A percentile compares a stretch with the other conserved stretches of the same genome.
These are phyloP conservation scores for Mortierella sp. DNA, from an alignment of 371 early-diverging fungal genomes.

Conservation along the genomic window DNA sequence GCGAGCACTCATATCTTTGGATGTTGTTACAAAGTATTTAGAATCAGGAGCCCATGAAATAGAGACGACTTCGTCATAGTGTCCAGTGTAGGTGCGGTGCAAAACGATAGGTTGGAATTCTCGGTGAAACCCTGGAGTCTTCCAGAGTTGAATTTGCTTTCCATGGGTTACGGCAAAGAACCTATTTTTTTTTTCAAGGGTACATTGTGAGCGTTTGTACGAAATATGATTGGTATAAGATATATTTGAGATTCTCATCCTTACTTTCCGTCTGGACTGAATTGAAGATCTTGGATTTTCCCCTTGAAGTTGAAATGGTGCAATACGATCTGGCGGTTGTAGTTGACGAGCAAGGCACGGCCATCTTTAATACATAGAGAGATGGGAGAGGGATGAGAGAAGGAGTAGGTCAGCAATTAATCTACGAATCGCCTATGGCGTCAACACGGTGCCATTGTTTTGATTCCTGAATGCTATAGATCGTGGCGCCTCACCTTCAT, in stretches of 20 bases:
- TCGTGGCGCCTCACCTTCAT: constrained; percentile 75
- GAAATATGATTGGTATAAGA: background rate
- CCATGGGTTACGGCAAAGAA: constrained; percentile 91
- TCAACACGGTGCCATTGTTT: too few species aligned
- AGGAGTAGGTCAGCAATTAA: background rate
- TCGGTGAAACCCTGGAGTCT: constrained; percentile 89
- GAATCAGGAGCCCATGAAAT: constrained; percentile 92
- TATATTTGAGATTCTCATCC: background rate
- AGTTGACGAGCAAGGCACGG: constrained; percentile 88
- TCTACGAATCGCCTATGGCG: too few species aligned
- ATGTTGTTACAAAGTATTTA: constrained; percentile 83
- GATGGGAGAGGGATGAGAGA: background rate
- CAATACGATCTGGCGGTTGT: constrained; percentile 83
- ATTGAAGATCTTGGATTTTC: constrained; percentile 83
- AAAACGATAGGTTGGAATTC: constrained; percentile 95
- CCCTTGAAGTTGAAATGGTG: constrained; percentile 91
- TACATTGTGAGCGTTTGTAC: background rate
- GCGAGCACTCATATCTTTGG: constrained; percentile 93
- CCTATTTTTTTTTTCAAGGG: constrained; percentile 32
- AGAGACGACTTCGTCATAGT: constrained; percentile 89
- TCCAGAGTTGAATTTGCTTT: constrained; percentile 92
- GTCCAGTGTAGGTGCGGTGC: constrained; percentile 83
- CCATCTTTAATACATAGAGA: constrained; percentile 72
- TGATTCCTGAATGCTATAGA: background rate
- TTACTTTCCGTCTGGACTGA: constrained; percentile 81